Evolutionary conservation across 1,284 basidiomycete species (phyloP), one percentile per base, ranked within the genome.

Genomic region (Spongispora temasekensis): DNA sequence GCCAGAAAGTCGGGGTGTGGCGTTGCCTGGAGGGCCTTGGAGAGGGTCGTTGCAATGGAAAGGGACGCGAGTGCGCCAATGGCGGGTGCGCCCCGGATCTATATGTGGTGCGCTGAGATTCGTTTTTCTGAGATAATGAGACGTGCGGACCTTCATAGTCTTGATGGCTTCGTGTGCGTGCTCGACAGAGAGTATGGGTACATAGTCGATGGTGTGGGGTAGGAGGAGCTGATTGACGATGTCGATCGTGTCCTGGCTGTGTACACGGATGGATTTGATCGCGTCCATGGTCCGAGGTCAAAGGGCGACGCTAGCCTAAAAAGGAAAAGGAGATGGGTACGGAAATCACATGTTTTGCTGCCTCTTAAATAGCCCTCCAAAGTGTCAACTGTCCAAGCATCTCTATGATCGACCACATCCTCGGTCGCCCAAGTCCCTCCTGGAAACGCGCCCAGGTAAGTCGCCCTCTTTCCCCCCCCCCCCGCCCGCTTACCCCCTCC

Each of bases 71-170:
- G 85, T 2, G 94, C 94, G 1, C 90, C 95, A 57, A 97, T 96
- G n/a, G 95, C 95, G 0, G 95, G 95, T 10, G 95, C 95, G 8
- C 95, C 95, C 55, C 95, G 86, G 67, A 95, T 95, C 88, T 93
- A 64, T n/a, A n/a, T n/a, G n/a, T n/a, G n/a, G n/a, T 21, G 25
- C 3, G 23, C 23, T 2, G 40, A 21, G n/a, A n/a, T n/a, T n/a
- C n/a, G n/a, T n/a, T n/a, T n/a, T n/a, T n/a, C n/a, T 65, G 44
- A 56, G 50, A n/a, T 21, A 48, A 27, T 12, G 21, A 13, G 46
- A 2, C 34, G 3, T 25, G 35, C 52, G 12, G 44, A n/a, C 92
- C 82, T 93, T 93, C 95, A 97, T 97, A 15, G 89, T 82, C 77
- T 93, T 95, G 78, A 97, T 97, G 8, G 94, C 94, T 71, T 93